Conservation (phyloP, 2,329 filamentous ascomycete species). For the Epicoccum sorghinum region DNA sequence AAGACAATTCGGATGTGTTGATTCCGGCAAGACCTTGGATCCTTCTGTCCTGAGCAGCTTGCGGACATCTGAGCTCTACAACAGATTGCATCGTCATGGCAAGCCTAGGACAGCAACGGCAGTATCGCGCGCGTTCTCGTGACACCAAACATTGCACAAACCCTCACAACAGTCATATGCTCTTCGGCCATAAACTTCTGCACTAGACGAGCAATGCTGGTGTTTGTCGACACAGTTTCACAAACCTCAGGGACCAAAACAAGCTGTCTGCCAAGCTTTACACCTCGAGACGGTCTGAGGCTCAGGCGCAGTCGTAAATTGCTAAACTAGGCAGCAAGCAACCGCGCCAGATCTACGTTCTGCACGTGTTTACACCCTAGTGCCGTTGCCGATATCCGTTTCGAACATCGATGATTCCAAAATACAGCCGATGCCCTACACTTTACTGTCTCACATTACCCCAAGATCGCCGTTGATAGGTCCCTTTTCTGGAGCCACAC, state of each 20-base stretch:
- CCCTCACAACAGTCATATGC: background rate
- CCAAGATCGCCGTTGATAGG: constrained; percentile 12
- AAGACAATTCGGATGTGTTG: constrained; percentile 9
- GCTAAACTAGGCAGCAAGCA: constrained; percentile 7
- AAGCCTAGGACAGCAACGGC: no score
- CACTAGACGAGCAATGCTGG: background rate
- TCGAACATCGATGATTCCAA: constrained; percentile 2
- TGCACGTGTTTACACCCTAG: constrained; percentile 2
- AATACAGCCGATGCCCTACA: constrained; percentile 10
- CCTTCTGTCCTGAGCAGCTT: background rate
- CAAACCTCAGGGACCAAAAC: constrained; percentile 20
- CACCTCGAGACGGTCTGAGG: constrained; percentile 23
- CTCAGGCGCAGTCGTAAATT: constrained; percentile 23
- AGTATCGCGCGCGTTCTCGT: no score
- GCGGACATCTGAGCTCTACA: no score
- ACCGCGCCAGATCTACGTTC: constrained; percentile 3
- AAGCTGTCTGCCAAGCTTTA: constrained; percentile 36
- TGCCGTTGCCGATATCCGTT: constrained; percentile 4
- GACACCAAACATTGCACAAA: no score
- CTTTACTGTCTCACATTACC: constrained; percentile 20
- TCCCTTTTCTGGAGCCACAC: constrained; percentile 8
- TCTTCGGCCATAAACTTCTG: background rate
- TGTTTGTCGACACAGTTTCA: constrained; percentile 27
- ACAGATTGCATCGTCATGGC: no score
- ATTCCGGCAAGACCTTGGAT: constrained; percentile 1